Evolutionary conservation across 1,284 basidiomycete species (phyloP).

Genomic region (Ganoderma multipileum): DNA sequence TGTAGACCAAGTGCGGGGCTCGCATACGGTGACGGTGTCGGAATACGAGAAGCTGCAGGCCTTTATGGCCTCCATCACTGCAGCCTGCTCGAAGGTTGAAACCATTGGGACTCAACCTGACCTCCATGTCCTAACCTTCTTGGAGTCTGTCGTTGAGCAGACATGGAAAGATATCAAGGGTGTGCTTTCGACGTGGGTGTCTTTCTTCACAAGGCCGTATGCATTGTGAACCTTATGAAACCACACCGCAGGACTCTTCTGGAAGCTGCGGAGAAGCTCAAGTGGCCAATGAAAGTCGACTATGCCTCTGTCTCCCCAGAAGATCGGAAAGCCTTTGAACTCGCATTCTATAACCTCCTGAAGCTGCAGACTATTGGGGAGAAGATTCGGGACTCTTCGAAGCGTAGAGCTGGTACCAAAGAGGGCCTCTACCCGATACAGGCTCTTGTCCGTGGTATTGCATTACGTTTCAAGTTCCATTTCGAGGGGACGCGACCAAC

Average conservation of each 20-base stretch:
- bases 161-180: conserved; percentile 82
- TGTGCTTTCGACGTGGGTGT: conserved; percentile 65
- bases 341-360: conserved; percentile 77
- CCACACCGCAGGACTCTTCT: conserved; percentile 59
- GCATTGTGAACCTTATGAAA: conserved; percentile 20
- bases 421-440: conserved; percentile 78
- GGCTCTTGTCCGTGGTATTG: conserved; percentile 85
- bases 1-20: conserved; percentile 51
- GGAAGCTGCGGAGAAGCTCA: conserved; percentile 70
- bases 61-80: conserved; percentile 58
- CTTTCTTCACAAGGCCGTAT: neutral
- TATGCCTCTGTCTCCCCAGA: conserved; percentile 58
- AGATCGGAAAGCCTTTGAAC: conserved; percentile 71
- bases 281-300: conserved; percentile 83
- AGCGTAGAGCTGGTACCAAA: conserved; percentile 24
- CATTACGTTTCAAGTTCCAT: conserved; percentile 93
- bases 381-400: conserved; percentile 45
- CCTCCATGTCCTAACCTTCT: conserved; percentile 62
- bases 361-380: conserved; percentile 77
- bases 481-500: conserved; percentile 90
- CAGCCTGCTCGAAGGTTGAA: conserved; percentile 54
- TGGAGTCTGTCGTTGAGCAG: conserved; percentile 64
- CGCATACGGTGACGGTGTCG: conserved; percentile 52
- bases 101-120: conserved; percentile 51
- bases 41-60: conserved; percentile 67